Conservation (phyloP, 805 yeast genomes). For the Kazachstania africana region DNA sequence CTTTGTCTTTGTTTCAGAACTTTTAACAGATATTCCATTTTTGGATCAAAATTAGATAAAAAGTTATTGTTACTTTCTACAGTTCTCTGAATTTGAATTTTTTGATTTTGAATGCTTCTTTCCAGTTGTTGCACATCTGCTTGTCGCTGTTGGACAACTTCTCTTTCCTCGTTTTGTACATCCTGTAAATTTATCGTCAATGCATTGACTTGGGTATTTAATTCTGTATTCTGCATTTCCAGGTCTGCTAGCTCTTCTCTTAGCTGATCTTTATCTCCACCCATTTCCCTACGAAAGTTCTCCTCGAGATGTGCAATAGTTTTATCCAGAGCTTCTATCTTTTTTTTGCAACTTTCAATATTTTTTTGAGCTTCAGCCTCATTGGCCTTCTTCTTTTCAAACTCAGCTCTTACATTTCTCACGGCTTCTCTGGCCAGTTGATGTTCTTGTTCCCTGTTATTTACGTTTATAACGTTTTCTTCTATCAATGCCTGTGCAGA, state of each 20-base stretch:
- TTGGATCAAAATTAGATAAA: conserved; percentile 40
- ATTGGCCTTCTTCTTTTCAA: conserved; percentile 14
- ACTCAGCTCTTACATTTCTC: conserved; percentile 9
- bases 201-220: conserved; percentile 3
- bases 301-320: conserved; percentile 19
- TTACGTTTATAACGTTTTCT: conserved; percentile 5
- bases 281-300: conserved; percentile 18
- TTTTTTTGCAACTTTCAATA: conserved; percentile 12
- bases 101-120: conserved; percentile 7
- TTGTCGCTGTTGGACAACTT: conserved; percentile 5
- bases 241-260: conserved; percentile 7
- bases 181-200: conserved; percentile 8
- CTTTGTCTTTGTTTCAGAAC: conserved; percentile 28
- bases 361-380: conserved; percentile 12
- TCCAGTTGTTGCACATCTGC: conserved; percentile 6
- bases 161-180: conserved; percentile 10
- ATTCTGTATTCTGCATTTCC: conserved; percentile 7
- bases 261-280: conserved; percentile 23
- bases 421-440: conserved; percentile 11
- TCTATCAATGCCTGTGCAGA: conserved; percentile 11
- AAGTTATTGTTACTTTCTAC: conserved; percentile 22
- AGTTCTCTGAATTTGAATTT: conserved; percentile 15
- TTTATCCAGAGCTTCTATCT: conserved; percentile 10
- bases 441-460: conserved; percentile 12
- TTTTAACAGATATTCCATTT: conserved; percentile 31